Evolutionary conservation across 345 rosid species (phyloP), one percentile per base, ranked within the genome.

Genomic region (Hypericum perforatum): DNA sequence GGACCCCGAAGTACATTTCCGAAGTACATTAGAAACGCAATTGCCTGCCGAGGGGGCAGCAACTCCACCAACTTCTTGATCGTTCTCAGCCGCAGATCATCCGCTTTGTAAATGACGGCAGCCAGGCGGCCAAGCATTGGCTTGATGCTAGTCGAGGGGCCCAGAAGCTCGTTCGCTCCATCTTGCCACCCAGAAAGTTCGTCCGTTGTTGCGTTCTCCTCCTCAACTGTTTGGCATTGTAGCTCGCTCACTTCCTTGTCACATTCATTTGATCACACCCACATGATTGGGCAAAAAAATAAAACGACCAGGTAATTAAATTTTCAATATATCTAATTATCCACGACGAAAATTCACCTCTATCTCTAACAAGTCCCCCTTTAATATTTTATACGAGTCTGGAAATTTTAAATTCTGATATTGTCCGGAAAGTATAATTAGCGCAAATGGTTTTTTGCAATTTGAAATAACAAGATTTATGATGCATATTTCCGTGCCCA

Each of bases 111-210:
- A 36, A 82, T 77, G 12, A 84, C 59, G 39, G 39, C 54, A 14
- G 41, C 75, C 64, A 84, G 68, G 63, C 72, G 70, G 53, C 67
- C 59, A 49, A 80, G 67, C 67, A 71, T 80, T 39, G 57, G 62
- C 0, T 75, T 84, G 1, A 66, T 39, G 15, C 65, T 44, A 2
- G 65, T 47, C 11, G 32, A 22, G 4, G 32, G 32, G 4, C 36
- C 70, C 72, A 50, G 37, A 4, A 86, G 68, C 46, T 80, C 85
- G 14, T 69, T 58, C 3, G 79, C 84, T 0, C 72, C 65, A 15
- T 80, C 91, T 64, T 86, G 97, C 97, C 97, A 90, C 59, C 78
- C 82, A 0, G 89, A 73, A 11, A 84, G 50, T 63, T 86, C 85
- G 11, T 73, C 83, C 0, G 86, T 84, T 43, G 84, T 76, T 0